phyloP scores from a whole-genome alignment of 768 basidiomycete species.

The Serendipita sp. region DNA sequence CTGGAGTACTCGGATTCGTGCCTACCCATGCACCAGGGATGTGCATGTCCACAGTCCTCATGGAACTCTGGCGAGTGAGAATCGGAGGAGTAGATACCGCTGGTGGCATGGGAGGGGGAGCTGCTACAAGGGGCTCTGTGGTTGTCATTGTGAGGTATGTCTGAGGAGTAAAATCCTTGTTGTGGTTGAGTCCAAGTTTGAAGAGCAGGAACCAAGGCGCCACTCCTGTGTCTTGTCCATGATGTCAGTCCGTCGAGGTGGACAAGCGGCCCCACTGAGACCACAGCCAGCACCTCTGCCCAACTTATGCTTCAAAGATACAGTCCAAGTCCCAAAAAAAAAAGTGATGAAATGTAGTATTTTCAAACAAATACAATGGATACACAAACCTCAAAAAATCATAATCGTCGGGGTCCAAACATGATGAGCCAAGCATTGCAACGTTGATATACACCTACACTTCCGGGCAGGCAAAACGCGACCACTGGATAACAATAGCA shows the following conservation, averaged over 20 bases:
- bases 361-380: too few species aligned
- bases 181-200: neutral
- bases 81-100: neutral
- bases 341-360: too few species aligned
- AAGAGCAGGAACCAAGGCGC: neutral
- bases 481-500: too few species aligned
- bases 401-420: too few species aligned
- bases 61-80: neutral
- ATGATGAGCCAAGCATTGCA: too few species aligned
- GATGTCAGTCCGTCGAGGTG: neutral
- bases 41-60: neutral
- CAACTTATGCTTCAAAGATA: too few species aligned
- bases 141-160: neutral
- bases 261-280: too few species aligned
- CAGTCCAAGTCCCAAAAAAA: too few species aligned
- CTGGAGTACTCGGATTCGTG: neutral
- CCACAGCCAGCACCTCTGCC: too few species aligned
- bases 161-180: neutral
- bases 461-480: too few species aligned
- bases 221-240: neutral
- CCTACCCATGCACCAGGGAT: conserved; percentile 1
- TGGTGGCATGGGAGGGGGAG: neutral
- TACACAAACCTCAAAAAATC: too few species aligned
- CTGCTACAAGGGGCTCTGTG: neutral
- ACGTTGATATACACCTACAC: too few species aligned